Percentiles rank a stretch among this genome's conserved stretches.
phyloP scores from a whole-genome alignment of 768 basidiomycete genomes.

The Leccinum arenicola region DNA sequence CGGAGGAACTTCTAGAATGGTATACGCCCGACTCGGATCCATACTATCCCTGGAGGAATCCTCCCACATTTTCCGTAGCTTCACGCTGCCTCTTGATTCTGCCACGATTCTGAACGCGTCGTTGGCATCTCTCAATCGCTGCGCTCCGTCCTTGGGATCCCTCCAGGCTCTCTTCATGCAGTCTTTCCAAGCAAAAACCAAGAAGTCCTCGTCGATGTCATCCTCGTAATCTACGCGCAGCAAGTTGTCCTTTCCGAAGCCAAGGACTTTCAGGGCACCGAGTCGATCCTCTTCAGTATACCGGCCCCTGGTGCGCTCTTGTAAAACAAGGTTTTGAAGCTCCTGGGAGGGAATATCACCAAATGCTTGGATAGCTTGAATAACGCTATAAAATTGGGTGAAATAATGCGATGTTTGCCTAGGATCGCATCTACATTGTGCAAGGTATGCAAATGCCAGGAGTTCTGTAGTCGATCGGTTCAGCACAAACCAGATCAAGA shows the following conservation, averaged over 20 bases:
- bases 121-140: slow-evolving; percentile 52
- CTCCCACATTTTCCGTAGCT: slow-evolving; percentile 50
- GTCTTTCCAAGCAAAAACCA: slow-evolving; percentile 66
- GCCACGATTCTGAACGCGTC: slow-evolving; percentile 71
- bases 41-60: slow-evolving; percentile 54
- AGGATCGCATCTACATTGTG: slow-evolving; percentile 82
- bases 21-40: slow-evolving; percentile 70
- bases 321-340: slow-evolving; percentile 55
- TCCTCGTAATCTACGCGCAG: slow-evolving; percentile 68
- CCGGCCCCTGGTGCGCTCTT: slow-evolving; percentile 62
- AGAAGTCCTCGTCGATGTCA: slow-evolving; percentile 66
- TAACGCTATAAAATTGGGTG: slow-evolving; percentile 51
- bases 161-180: slow-evolving; percentile 58
- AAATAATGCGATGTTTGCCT: slow-evolving; percentile 61
- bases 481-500: background rate
- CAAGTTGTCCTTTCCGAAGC: slow-evolving; percentile 61
- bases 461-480: slow-evolving; percentile 45
- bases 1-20: slow-evolving; percentile 62
- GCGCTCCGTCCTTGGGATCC: slow-evolving; percentile 40
- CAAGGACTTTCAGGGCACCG: slow-evolving; percentile 49
- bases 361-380: slow-evolving; percentile 46
- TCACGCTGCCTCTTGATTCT: slow-evolving; percentile 53
- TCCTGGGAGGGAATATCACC: slow-evolving; percentile 44
- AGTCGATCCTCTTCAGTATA: slow-evolving; percentile 58
- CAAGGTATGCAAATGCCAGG: slow-evolving; percentile 73